Conservation (phyloP, 2,329 filamentous ascomycete genomes). For the Fusarium tuaranense region DNA sequence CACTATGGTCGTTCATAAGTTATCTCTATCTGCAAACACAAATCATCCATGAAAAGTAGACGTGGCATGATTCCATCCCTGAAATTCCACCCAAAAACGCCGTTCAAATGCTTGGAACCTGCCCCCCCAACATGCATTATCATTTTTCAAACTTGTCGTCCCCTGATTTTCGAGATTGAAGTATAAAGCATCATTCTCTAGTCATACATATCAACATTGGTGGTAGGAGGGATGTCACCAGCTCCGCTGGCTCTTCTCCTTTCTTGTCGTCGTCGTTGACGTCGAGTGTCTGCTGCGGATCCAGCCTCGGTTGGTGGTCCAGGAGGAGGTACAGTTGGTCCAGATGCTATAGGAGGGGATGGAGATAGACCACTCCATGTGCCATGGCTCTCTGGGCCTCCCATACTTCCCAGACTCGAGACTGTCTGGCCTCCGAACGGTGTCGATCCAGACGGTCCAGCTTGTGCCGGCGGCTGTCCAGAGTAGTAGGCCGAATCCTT, state of each 20-base stretch:
- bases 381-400: constrained; percentile 61
- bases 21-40: constrained; percentile 37
- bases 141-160: constrained; percentile 16
- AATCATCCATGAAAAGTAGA: constrained; percentile 22
- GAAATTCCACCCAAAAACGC: constrained; percentile 42
- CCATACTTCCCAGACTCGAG: constrained; percentile 60
- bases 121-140: constrained; percentile 19
- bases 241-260: constrained; percentile 57
- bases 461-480: constrained; percentile 54
- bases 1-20: constrained; percentile 35
- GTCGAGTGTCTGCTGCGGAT: constrained; percentile 62
- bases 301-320: constrained; percentile 50
- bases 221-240: constrained; percentile 19
- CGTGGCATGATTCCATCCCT: constrained; percentile 33
- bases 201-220: constrained; percentile 37
- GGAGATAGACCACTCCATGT: constrained; percentile 67
- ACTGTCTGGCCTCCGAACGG: constrained; percentile 55
- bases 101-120: constrained; percentile 27
- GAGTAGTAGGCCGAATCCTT: constrained; percentile 75
- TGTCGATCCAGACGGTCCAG: constrained; percentile 51
- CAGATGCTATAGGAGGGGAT: constrained; percentile 44
- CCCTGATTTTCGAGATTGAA: background rate
- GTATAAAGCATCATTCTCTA: constrained; percentile 1
- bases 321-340: constrained; percentile 40
- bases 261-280: constrained; percentile 68